A percentile compares a stretch with the other conserved stretches of the same genome.
Conservation (phyloP, 345 rosid genomes). For the Populus nigra region DNA sequence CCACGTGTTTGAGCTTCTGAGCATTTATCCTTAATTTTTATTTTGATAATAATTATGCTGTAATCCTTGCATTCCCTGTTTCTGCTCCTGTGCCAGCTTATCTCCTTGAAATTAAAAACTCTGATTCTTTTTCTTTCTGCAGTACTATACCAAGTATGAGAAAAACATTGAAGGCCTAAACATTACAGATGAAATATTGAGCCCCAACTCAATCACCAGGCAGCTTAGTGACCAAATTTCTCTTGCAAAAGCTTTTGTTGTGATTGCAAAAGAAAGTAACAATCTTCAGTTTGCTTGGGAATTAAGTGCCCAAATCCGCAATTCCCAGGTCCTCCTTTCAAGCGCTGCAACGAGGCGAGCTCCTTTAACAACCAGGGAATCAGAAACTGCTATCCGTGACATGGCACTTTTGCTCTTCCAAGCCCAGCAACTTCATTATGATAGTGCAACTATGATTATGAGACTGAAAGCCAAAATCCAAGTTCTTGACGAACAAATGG, state of each 20-base stretch:
- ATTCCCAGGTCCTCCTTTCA: constrained; percentile 74
- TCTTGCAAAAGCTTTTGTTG: constrained; percentile 87
- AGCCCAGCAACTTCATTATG: constrained; percentile 87
- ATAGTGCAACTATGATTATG: constrained; percentile 94
- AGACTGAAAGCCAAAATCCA: constrained; percentile 81
- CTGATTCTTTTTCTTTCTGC: constrained; percentile 15
- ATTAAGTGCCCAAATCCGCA: constrained; percentile 89
- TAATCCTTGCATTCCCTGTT: neutral
- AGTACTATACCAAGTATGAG: constrained; percentile 52
- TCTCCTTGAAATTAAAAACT: neutral
- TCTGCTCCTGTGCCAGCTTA: neutral
- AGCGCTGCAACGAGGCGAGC: constrained; percentile 68
- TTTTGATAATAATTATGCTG: neutral
- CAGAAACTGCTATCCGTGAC: constrained; percentile 71
- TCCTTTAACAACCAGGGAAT: constrained; percentile 63
- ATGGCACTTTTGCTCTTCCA: constrained; percentile 86
- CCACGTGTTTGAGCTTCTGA: neutral
- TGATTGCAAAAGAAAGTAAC: constrained; percentile 89
- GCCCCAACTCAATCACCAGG: constrained; percentile 68
- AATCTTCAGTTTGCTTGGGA: constrained; percentile 97
- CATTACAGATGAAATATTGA: constrained; percentile 82
- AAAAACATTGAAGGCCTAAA: constrained; percentile 61
- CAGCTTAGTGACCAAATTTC: constrained; percentile 85
- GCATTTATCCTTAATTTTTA: neutral
- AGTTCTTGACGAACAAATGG: constrained; percentile 74